Percentiles rank a stretch among this genome's conserved stretches.
These are phyloP conservation scores for Talaromyces trachyspermus DNA, from an alignment of 495 filamentous ascomycete species.

Conservation along the genomic window DNA sequence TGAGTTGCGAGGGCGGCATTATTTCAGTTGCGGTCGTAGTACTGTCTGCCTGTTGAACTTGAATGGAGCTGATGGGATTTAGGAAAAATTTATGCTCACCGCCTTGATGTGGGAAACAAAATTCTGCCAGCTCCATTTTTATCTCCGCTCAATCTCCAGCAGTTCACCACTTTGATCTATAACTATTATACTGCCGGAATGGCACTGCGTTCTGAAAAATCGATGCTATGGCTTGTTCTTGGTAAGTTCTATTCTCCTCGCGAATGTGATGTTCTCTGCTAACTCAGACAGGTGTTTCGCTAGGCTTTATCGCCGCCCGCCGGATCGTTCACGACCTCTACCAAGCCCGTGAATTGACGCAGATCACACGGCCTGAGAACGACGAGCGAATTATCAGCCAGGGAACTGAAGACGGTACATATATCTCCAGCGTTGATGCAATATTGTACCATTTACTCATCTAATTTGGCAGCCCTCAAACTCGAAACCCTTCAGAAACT, in stretches of 20 bases:
- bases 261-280: not conserved
- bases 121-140: constrained; percentile 30
- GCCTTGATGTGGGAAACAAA: constrained; percentile 15
- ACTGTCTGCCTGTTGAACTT: not conserved
- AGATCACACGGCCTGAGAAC: constrained; percentile 41
- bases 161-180: not conserved
- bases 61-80: not conserved
- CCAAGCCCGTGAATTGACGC: constrained; percentile 39
- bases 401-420: constrained; percentile 41
- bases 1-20: constrained; percentile 95
- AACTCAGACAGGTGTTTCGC: constrained; percentile 28
- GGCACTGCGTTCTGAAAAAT: constrained; percentile 34
- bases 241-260: constrained; percentile 18
- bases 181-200: constrained; percentile 13
- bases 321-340: constrained; percentile 38
- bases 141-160: constrained; percentile 1
- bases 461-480: constrained; percentile 31
- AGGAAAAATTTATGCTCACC: constrained; percentile 25
- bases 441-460: constrained; percentile 1
- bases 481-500: constrained; percentile 44
- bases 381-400: constrained; percentile 39
- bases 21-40: not conserved
- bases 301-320: constrained; percentile 37
- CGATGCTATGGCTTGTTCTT: constrained; percentile 37
- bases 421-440: not conserved